Conservation (phyloP, 2,329 filamentous ascomycete genomes). For the Fusarium beomiforme region DNA sequence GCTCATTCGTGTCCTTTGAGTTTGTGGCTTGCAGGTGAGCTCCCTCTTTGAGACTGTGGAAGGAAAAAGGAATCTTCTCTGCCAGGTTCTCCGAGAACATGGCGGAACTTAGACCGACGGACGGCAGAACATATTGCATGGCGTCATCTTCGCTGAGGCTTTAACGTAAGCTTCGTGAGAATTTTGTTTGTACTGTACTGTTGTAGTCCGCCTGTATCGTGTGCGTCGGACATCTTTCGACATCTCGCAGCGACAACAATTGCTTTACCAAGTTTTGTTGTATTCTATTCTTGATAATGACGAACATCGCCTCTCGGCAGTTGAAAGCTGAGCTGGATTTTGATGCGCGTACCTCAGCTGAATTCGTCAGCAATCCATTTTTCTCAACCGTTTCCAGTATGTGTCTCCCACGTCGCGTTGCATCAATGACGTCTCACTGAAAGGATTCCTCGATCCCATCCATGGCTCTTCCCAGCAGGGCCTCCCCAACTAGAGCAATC, state of each 20-base stretch:
- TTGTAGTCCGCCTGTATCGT: background rate
- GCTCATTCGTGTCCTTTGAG: slow-evolving; percentile 21
- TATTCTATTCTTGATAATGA: background rate
- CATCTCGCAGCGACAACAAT: background rate
- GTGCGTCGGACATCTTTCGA: background rate
- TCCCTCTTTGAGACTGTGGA: slow-evolving; percentile 21
- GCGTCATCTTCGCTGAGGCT: slow-evolving; percentile 19
- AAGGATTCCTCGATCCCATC: slow-evolving; percentile 9
- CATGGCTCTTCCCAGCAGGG: background rate
- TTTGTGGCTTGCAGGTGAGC: slow-evolving; percentile 25
- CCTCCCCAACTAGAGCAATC: slow-evolving; percentile 14
- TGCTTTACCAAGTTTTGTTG: background rate
- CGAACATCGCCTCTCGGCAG: background rate
- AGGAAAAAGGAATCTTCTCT: slow-evolving; percentile 34
- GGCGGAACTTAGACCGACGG: background rate
- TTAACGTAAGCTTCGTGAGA: background rate
- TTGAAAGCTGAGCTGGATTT: background rate
- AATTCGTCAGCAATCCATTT: slow-evolving; percentile 1
- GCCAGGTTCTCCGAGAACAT: slow-evolving; percentile 14
- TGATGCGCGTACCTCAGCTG: background rate
- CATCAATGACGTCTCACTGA: slow-evolving; percentile 20
- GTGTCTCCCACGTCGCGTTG: slow-evolving; percentile 2
- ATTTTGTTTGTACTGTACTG: background rate
- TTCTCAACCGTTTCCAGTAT: background rate
- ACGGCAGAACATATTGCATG: slow-evolving; percentile 12